Evolutionary conservation across 2,329 filamentous ascomycete species (phyloP).

Genomic region (Colletotrichum godetiae): DNA sequence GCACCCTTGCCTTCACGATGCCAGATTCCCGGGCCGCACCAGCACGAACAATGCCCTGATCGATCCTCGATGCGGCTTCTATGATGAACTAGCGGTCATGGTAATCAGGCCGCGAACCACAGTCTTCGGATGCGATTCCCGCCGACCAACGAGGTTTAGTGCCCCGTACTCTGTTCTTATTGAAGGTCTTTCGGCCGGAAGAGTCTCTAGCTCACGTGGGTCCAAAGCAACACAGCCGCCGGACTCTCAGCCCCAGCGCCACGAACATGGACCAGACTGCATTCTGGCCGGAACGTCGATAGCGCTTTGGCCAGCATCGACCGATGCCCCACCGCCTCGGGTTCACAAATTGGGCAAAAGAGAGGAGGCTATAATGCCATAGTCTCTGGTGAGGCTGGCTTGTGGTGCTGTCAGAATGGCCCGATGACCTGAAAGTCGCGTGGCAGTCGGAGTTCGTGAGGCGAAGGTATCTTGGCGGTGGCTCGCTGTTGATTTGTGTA

Average conservation of each 20-base stretch:
- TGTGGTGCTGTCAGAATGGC: not conserved
- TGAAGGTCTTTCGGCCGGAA: conserved; percentile 1
- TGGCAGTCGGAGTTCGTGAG: not conserved
- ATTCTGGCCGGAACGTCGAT: not conserved
- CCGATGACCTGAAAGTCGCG: not conserved
- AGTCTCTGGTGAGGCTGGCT: conserved; percentile 1
- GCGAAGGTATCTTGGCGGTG: not conserved
- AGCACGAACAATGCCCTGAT: not conserved
- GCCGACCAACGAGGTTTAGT: not conserved
- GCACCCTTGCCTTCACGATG: not conserved
- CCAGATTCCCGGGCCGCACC: not conserved
- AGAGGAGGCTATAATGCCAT: not conserved
- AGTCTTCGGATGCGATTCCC: not conserved
- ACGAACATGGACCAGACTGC: not conserved
- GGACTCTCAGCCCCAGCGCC: not conserved
- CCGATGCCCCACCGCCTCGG: not conserved
- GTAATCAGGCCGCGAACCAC: not conserved
- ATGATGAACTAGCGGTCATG: not conserved
- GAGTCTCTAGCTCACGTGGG: not conserved
- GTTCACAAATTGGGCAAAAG: not conserved
- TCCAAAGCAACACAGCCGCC: not conserved
- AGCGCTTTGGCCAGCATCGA: not conserved
- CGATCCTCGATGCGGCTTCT: conserved; percentile 10
- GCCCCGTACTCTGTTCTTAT: too few species aligned
- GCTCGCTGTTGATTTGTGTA: not conserved